These are phyloP conservation scores for Emmonsiellopsis sp. DNA, from an alignment of 2,329 filamentous ascomycete species.

Conservation along the genomic window DNA sequence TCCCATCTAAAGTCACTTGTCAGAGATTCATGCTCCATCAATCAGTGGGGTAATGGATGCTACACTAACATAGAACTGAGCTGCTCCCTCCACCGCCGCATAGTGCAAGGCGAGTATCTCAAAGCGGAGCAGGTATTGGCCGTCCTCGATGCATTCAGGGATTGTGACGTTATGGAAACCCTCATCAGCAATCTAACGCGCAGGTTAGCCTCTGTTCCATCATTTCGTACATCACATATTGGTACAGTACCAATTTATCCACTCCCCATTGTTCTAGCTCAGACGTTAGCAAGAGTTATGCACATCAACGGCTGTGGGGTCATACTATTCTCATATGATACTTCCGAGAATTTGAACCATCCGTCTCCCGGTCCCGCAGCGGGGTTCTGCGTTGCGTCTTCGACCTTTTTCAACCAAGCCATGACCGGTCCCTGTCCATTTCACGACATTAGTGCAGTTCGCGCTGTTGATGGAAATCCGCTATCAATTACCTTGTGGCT, in stretches of 20 bases:
- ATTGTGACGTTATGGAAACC: slow-evolving; percentile 16
- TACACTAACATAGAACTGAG: slow-evolving; percentile 14
- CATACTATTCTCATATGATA: slow-evolving; percentile 22
- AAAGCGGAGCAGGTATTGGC: slow-evolving; percentile 19
- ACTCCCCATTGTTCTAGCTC: slow-evolving; percentile 6
- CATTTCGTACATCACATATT: neutral
- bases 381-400: slow-evolving; percentile 26
- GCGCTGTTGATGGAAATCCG: too few species aligned
- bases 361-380: slow-evolving; percentile 9
- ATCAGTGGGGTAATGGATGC: neutral
- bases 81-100: slow-evolving; percentile 8
- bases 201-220: neutral
- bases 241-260: slow-evolving; percentile 4
- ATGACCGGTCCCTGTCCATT: slow-evolving; percentile 31
- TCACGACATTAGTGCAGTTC: too few species aligned
- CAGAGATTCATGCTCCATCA: too few species aligned
- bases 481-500: slow-evolving; percentile 35
- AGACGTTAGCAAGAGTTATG: too few species aligned
- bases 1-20: slow-evolving; percentile 9
- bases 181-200: slow-evolving; percentile 3
- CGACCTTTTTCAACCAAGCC: slow-evolving; percentile 48
- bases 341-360: slow-evolving; percentile 33
- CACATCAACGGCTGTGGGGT: neutral
- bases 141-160: slow-evolving; percentile 14
- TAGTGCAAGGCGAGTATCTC: slow-evolving; percentile 16